Base-by-base conservation (phyloP, 345 rosid genomes). In the Erodium maritimum region DNA sequence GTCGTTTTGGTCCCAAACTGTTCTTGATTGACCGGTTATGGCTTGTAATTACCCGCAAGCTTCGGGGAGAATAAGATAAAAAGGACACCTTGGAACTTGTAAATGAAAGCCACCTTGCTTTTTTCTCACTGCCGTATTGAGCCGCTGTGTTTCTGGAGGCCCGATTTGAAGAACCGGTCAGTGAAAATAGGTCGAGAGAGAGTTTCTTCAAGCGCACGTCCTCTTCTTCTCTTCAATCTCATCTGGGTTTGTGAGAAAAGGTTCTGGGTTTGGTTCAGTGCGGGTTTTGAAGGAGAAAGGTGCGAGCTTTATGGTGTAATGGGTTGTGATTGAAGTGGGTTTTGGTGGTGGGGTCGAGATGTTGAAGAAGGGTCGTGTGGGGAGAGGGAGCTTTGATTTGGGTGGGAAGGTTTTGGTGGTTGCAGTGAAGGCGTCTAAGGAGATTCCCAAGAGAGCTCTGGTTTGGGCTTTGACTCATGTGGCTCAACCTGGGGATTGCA, bases 401-500 rank as follows among this genome's bases (percentile, higher is more conserved):
- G 59, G 21, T 37, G 60, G 60, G 18, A 57, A 57, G 51, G 51
- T 57, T 23, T 21, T 57, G 60, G 51, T 57, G 20, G 60, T 57
- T 57, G 60, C 60, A 14, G 60, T 34, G 50, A 57, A 57, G 45
- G 60, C 23, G 23, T 57, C 60, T 5, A 57, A 48, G 60, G 60
- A 57, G 33, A 57, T 34, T 29, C 60, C 60, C 14, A 57, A 48
- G 45, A 23, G 50, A 29, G 60, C 60, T 29, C 45, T 57, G 60
- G 24, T 1, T 21, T 57, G 60, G 60, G 22, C 60, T 34, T 57
- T 57, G 60, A 57, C 60, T 2, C 60, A 57, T 57, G 60, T 57
- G 29, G 60, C 60, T 57, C 60, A 57, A 13, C 51, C 60, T 57
- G 60, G 60, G 60, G 60, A 57, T 57, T 57, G 24, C 60, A 57